Base-by-base conservation (phyloP, 768 basidiomycete genomes). In the Mycena alexandri region DNA sequence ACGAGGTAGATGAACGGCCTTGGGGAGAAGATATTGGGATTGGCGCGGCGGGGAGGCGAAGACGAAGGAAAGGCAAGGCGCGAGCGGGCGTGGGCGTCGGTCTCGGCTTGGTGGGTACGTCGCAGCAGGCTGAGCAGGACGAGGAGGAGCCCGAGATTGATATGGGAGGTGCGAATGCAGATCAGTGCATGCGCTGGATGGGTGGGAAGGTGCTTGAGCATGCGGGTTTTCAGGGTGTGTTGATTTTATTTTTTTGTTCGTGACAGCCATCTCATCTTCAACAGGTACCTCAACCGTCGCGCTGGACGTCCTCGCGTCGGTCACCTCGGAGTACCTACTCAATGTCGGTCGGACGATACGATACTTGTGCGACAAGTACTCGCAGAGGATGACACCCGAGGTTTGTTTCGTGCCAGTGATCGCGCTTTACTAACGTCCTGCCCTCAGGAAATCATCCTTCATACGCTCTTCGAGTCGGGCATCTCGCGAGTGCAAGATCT, bases 401-500 rank as follows among this genome's bases (percentile, higher is more conserved):
- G 96, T 96, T 62, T 63, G 86, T 74, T 17, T 17, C 47, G 54
- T 41, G n/a, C 29, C 29, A 29, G 29, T 29, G 29, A 29, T 6
- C 29, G 29, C 29, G 29, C 29, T 29, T 29, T 29, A 29, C 29
- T 29, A 29, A 29, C 29, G 29, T 29, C 29, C 1, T 12, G 14
- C 21, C 22, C 36, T 47, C n/a, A 97, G 95, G 95, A 97, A 89
- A 96, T 98, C 38, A 90, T 97, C 42, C 85, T 96, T 2, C 95
- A 97, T 76, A 92, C 94, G 0, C 81, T 98, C 19, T 94, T 96
- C 71, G 95, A 98, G 79, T 93, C 92, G 66, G 96, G 96, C 6
- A 89, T 87, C 9, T 88, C 93, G 0, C 86, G 89, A 61, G 81
- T 95, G 11, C 85, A 89, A 73, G 91, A 93, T 68, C 86, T 99